Evolutionary conservation across 2,329 filamentous ascomycete species (phyloP).

Genomic region (Colletotrichum karsti): DNA sequence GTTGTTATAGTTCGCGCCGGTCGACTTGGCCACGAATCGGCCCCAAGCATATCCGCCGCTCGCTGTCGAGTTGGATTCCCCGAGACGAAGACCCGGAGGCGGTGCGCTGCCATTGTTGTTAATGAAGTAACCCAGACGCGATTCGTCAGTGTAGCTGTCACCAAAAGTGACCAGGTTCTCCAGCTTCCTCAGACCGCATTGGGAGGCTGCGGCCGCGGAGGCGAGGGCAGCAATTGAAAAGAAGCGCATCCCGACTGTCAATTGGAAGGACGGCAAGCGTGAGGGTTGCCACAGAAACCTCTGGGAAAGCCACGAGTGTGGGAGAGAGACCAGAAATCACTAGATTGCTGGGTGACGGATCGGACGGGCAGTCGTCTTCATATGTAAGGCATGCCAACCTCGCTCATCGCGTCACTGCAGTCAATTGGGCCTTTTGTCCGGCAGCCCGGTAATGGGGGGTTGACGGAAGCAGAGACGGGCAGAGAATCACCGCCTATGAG

Average conservation of each 20-base stretch:
- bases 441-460: neutral
- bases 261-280: neutral
- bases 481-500: conserved; percentile 2
- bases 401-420: neutral
- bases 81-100: conserved; percentile 63
- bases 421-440: neutral
- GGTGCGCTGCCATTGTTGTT: conserved; percentile 66
- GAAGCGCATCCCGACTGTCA: conserved; percentile 1
- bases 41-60: conserved; percentile 76
- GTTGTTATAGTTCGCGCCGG: conserved; percentile 66
- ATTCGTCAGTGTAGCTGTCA: conserved; percentile 81
- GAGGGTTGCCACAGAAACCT: neutral
- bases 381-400: neutral
- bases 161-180: conserved; percentile 75
- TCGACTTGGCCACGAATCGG: conserved; percentile 69
- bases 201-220: conserved; percentile 19
- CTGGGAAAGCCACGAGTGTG: neutral
- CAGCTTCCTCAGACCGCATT: conserved; percentile 53
- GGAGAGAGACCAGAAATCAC: neutral
- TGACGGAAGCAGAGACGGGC: neutral
- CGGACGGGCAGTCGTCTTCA: neutral
- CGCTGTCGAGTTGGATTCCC: conserved; percentile 59
- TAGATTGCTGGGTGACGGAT: neutral
- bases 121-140: conserved; percentile 70
- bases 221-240: conserved; percentile 5